Base-by-base conservation (phyloP, 2,329 filamentous ascomycete genomes). In the Fusarium vanettenii region DNA sequence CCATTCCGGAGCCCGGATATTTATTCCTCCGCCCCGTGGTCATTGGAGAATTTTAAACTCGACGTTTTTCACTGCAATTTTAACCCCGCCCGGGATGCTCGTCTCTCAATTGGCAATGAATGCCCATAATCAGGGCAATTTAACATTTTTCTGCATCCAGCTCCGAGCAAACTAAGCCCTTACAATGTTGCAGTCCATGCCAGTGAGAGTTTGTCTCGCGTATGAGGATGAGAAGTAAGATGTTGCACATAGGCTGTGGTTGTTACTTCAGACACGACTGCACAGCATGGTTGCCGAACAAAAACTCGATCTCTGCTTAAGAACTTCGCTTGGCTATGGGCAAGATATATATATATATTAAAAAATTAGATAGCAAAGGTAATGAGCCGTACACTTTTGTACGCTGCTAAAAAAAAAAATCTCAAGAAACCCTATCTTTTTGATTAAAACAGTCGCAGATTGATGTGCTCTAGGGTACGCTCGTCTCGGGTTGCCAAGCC, bases 331-430 rank as follows among this genome's bases (percentile, higher is more conserved):
- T n/a, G n/a, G n/a, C n/a, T n/a, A n/a, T n/a, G n/a, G n/a, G n/a
- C n/a, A n/a, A n/a, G n/a, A n/a, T n/a, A n/a, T n/a, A n/a, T n/a
- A n/a, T n/a, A n/a, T n/a, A n/a, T n/a, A n/a, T n/a, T n/a, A n/a
- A 27, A 27, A 27, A 27, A 6, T 29, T 29, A 29, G 2, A 3
- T 29, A 29, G 29, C 7, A 16, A 16, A 25, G 13, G 8, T 2
- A 22, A 14, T 2, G 4, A 5, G 3, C 7, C 13, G 22, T 25
- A 9, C 22, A 0, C 3, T 9, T 0, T 7, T 25, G 0, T 9
- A 14, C 8, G 2, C 11, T 6, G 2, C 9, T n/a, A 10, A 3
- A n/a, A 13, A 1, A 3, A n/a, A 13, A 1, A 3, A n/a, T 2
- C 48, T 8, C 4, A 1, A 29, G 25, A n/a, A 29, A 29, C 48